Percentiles rank a stretch among this genome's conserved stretches.
phyloP scores from a whole-genome alignment of 352 stramenopile species.

The Phytophthora crassamura region DNA sequence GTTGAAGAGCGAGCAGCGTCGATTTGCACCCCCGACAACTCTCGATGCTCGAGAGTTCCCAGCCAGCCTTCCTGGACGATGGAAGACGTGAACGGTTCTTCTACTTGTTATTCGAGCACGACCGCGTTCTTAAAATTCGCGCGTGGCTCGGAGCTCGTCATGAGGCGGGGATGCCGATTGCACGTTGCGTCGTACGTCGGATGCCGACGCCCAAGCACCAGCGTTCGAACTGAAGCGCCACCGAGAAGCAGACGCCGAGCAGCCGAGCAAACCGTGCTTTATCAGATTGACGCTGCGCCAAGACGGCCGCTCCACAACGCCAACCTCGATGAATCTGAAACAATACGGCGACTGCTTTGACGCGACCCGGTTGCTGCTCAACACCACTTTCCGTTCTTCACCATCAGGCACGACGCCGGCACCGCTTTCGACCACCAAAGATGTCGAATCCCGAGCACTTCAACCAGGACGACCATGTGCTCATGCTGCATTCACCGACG shows the following conservation, averaged over 20 bases:
- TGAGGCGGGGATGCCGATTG: constrained; percentile 11
- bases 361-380: not conserved
- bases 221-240: constrained; percentile 17
- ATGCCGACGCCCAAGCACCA: constrained; percentile 1
- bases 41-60: constrained; percentile 16
- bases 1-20: constrained; percentile 17
- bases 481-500: constrained; percentile 25
- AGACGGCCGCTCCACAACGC: not conserved
- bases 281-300: constrained; percentile 15
- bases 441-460: constrained; percentile 21
- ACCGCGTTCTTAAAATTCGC: constrained; percentile 19
- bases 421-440: constrained; percentile 32
- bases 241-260: constrained; percentile 7
- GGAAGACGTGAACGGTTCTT: not conserved
- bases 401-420: constrained; percentile 20
- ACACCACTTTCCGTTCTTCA: constrained; percentile 18
- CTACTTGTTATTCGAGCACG: not conserved
- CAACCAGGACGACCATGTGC: constrained; percentile 18
- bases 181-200: constrained; percentile 13
- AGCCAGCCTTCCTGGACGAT: constrained; percentile 11
- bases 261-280: constrained; percentile 24
- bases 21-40: constrained; percentile 14
- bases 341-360: constrained; percentile 8
- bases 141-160: constrained; percentile 19
- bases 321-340: constrained; percentile 17